phyloP scores from a whole-genome alignment of 192 early-diverging fungal genomes.

The Coemansia sp. region DNA sequence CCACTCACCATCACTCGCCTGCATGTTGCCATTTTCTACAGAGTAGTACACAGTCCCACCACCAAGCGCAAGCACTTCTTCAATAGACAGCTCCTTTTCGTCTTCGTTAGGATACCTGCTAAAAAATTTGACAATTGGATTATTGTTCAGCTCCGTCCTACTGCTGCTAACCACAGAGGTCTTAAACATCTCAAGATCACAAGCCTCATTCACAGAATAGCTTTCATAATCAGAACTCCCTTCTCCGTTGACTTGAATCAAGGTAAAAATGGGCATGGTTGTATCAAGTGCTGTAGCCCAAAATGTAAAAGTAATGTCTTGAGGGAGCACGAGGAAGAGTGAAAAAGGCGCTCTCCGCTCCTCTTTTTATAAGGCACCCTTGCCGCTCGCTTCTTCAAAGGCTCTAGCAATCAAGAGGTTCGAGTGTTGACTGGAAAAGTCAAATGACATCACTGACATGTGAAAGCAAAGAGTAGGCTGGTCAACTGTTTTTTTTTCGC shows the following conservation, averaged over 20 bases:
- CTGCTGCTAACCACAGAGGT: neutral
- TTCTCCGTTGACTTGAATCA: neutral
- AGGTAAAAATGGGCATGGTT: neutral
- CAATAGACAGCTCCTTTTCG: neutral
- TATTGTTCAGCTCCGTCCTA: neutral
- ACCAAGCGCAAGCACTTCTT: neutral
- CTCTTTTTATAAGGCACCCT: constrained; percentile 4
- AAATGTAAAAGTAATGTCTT: neutral
- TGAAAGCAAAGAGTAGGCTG: too few species aligned
- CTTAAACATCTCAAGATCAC: neutral
- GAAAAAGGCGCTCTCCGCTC: neutral
- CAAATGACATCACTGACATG: too few species aligned
- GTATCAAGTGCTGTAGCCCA: neutral
- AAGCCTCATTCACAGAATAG: neutral
- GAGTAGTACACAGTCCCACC: neutral
- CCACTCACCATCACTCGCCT: too few species aligned
- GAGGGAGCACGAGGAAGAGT: neutral
- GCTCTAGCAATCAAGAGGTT: constrained; percentile 13
- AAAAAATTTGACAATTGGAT: neutral
- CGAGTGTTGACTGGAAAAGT: constrained; percentile 30
- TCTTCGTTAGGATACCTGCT: neutral
- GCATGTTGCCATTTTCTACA: too few species aligned
- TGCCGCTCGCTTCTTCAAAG: constrained; percentile 13
- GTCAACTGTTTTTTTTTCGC: too few species aligned
- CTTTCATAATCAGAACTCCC: neutral